These are phyloP conservation scores for Trametes meyenii DNA, from an alignment of 768 basidiomycete species.

Conservation along the genomic window DNA sequence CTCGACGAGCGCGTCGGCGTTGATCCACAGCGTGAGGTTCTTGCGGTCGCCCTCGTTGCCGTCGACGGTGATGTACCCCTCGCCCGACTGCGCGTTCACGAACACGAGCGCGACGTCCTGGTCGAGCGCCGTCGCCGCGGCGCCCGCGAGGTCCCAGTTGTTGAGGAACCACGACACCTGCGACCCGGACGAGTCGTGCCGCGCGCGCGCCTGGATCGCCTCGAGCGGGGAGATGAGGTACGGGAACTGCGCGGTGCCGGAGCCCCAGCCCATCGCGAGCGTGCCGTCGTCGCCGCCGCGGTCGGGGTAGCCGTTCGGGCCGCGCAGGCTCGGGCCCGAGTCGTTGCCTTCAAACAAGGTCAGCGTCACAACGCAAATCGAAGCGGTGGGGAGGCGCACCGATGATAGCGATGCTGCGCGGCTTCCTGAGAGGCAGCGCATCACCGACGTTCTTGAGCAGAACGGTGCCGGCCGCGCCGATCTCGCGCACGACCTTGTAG, in stretches of 20 bases:
- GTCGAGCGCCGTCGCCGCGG: constrained; percentile 40
- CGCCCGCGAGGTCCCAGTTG: constrained; percentile 31
- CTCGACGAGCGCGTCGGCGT: constrained; percentile 69
- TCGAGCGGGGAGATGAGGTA: constrained; percentile 83
- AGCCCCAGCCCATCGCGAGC: constrained; percentile 88
- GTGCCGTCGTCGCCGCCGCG: constrained; percentile 53
- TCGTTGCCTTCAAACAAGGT: constrained; percentile 42
- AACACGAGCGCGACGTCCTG: constrained; percentile 76
- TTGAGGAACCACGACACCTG: constrained; percentile 29
- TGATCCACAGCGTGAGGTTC: constrained; percentile 75
- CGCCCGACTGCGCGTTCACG: constrained; percentile 82
- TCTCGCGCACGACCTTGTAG: constrained; percentile 63
- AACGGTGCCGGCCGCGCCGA: constrained; percentile 74
- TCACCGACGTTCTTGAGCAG: constrained; percentile 71
- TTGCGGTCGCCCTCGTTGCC: constrained; percentile 77
- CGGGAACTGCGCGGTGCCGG: constrained; percentile 69
- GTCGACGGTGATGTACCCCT: constrained; percentile 79
- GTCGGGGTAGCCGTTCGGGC: constrained; percentile 53
- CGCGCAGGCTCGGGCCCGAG: constrained; percentile 45
- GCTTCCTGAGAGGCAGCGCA: constrained; percentile 61
- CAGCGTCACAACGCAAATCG: constrained; percentile 24
- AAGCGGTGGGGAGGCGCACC: constrained; percentile 43
- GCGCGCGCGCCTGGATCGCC: constrained; percentile 75
- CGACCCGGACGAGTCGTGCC: constrained; percentile 43
- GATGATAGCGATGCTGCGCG: constrained; percentile 59